A percentile compares a stretch with the other conserved stretches of the same genome.
phyloP scores from a whole-genome alignment of 2,329 filamentous ascomycete species.

The Aureobasidium sp. region DNA sequence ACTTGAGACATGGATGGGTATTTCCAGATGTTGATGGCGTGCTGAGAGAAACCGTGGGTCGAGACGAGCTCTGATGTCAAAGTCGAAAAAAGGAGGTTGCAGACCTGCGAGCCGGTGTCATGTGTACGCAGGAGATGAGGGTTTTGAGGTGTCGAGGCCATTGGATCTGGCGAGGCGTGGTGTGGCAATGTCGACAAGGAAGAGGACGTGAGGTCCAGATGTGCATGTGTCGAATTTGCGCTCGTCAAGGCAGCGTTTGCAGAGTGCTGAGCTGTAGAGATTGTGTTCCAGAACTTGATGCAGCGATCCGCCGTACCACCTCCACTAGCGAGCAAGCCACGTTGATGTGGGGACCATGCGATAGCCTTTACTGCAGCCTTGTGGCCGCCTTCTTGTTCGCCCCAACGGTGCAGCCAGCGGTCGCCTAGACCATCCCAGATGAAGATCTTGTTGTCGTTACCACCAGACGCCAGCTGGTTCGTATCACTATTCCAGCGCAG shows the following conservation, averaged over 20 bases:
- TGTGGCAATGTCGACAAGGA: slow-evolving; percentile 19
- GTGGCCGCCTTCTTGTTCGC: slow-evolving; percentile 90
- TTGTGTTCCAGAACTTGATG: slow-evolving; percentile 97
- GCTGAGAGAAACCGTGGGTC: slow-evolving; percentile 94
- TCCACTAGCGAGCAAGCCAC: slow-evolving; percentile 86
- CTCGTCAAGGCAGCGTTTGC: slow-evolving; percentile 26
- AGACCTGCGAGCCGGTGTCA: slow-evolving; percentile 97
- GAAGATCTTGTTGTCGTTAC: slow-evolving; percentile 98
- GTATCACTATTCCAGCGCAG: slow-evolving; percentile 96
- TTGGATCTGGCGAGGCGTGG: slow-evolving; percentile 22
- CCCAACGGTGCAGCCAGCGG: slow-evolving; percentile 86
- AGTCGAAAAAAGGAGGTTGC: slow-evolving; percentile 93
- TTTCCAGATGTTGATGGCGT: slow-evolving; percentile 99
- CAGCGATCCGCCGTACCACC: slow-evolving; percentile 91
- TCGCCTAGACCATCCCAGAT: slow-evolving; percentile 97
- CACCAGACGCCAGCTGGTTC: slow-evolving; percentile 86
- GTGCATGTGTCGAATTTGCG: slow-evolving; percentile 16
- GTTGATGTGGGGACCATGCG: slow-evolving; percentile 94
- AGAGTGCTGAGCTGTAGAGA: slow-evolving; percentile 30
- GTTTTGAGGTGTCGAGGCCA: slow-evolving; percentile 31
- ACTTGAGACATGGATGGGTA: slow-evolving; percentile 98
- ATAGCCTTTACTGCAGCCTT: slow-evolving; percentile 96
- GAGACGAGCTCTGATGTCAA: slow-evolving; percentile 97
- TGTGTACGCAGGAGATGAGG: slow-evolving; percentile 61
- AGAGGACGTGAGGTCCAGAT: slow-evolving; percentile 15